These are phyloP conservation scores for Blumeriella jaapii DNA, from an alignment of 2,329 filamentous ascomycete genomes.

Conservation along the genomic window DNA sequence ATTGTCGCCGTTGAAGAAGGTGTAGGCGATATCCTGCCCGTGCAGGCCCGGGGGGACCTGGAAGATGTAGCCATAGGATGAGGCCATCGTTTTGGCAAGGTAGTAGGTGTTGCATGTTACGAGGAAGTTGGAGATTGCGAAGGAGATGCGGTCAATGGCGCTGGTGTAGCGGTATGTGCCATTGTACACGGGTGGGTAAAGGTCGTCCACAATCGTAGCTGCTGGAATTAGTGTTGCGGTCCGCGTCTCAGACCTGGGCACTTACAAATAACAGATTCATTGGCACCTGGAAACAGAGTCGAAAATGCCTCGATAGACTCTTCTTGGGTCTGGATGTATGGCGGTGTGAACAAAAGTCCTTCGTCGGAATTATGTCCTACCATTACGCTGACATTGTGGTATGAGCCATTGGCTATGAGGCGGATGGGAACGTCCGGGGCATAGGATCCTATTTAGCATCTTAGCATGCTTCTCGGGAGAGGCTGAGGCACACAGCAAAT, in stretches of 20 bases:
- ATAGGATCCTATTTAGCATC: no score
- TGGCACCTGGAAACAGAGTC: conserved; percentile 14
- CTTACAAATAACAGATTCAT: conserved; percentile 8
- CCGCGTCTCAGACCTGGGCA: background rate
- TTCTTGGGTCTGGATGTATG: conserved; percentile 18
- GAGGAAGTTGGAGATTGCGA: conserved; percentile 32
- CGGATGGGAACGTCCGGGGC: conserved; percentile 34
- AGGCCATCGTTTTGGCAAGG: conserved; percentile 30
- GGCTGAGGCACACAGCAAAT: no score
- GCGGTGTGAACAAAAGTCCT: conserved; percentile 23
- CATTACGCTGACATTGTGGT: conserved; percentile 36
- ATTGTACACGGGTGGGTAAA: conserved; percentile 39
- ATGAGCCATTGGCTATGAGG: conserved; percentile 33
- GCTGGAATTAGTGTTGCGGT: no score
- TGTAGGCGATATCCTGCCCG: conserved; percentile 39
- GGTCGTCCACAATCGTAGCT: conserved; percentile 30
- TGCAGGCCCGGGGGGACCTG: conserved; percentile 41
- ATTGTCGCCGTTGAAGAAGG: conserved; percentile 36
- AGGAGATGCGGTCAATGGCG: conserved; percentile 31
- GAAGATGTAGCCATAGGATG: conserved; percentile 39
- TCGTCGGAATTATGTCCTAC: conserved; percentile 34
- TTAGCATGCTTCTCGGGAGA: no score
- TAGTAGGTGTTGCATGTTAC: conserved; percentile 43
- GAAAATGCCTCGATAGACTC: conserved; percentile 5
- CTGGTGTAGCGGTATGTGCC: conserved; percentile 34